These are phyloP conservation scores for Lathyrus oleraceus DNA, from an alignment of 306 rosid species.

Conservation along the genomic window DNA sequence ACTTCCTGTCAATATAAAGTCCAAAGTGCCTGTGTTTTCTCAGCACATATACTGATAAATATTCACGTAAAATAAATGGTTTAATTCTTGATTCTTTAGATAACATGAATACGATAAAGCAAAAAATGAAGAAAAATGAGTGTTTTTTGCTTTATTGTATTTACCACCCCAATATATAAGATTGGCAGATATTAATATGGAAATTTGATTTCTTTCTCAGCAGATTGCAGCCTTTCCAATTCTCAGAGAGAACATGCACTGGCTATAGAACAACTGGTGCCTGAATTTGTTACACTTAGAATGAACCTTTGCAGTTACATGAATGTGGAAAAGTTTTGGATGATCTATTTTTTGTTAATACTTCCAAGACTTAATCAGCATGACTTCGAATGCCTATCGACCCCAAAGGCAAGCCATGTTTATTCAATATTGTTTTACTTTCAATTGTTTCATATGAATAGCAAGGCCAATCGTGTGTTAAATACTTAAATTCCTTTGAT, in stretches of 20 bases:
- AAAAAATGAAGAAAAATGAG: not conserved
- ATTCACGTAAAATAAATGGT: conserved; percentile 17
- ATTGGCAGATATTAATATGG: conserved; percentile 13
- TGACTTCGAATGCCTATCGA: conserved; percentile 67
- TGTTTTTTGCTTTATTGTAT: conserved; percentile 1
- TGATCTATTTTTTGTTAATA: conserved; percentile 77
- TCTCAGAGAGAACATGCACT: conserved; percentile 72
- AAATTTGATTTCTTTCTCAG: conserved; percentile 40
- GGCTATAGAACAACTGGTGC: conserved; percentile 63
- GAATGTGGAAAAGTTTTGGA: conserved; percentile 81
- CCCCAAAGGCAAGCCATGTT: conserved; percentile 63
- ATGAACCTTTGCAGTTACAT: conserved; percentile 59
- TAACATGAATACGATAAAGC: conserved; percentile 3
- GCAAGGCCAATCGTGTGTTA: not conserved
- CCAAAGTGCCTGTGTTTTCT: conserved; percentile 10
- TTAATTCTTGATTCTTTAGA: conserved; percentile 26
- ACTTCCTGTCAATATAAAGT: conserved; percentile 20
- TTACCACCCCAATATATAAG: not conserved
- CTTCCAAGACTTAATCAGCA: conserved; percentile 66
- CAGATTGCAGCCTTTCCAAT: conserved; percentile 76
- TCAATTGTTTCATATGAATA: conserved; percentile 15
- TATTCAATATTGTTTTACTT: conserved; percentile 24
- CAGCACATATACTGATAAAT: not conserved
- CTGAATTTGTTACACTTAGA: conserved; percentile 64
- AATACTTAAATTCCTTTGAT: not conserved